Percentiles rank a stretch among this genome's conserved stretches.
phyloP scores from a whole-genome alignment of 768 basidiomycete species.

The Boletus coccyginus region DNA sequence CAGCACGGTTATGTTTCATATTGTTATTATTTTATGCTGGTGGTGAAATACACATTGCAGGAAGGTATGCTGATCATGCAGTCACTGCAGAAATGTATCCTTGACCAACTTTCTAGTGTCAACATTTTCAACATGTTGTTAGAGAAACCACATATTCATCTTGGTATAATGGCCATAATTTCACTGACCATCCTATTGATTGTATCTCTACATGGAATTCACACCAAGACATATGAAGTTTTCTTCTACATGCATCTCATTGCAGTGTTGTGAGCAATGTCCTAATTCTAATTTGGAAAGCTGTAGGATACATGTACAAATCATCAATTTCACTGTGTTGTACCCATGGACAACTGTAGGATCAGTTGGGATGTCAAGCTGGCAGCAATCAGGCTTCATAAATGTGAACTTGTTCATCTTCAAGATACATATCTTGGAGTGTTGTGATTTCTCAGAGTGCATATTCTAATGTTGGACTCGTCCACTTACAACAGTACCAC shows the following conservation, averaged over 20 bases:
- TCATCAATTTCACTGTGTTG: no score
- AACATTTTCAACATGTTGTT: neutral
- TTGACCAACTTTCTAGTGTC: slow-evolving; percentile 1
- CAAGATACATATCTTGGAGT: no score
- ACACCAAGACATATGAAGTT: slow-evolving; percentile 46
- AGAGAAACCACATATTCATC: slow-evolving; percentile 19
- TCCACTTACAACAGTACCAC: neutral
- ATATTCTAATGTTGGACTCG: neutral
- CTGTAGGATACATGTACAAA: no score
- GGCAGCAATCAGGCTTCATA: no score
- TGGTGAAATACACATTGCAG: slow-evolving; percentile 3
- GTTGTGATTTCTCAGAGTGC: no score
- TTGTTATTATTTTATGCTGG: slow-evolving; percentile 49
- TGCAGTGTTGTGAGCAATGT: slow-evolving; percentile 38
- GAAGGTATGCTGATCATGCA: slow-evolving; percentile 1
- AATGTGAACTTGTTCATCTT: no score
- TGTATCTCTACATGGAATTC: slow-evolving; percentile 48
- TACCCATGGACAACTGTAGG: no score
- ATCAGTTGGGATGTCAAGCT: no score
- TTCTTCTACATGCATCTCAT: slow-evolving; percentile 51
- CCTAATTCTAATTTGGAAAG: no score
- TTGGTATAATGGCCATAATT: slow-evolving; percentile 36
- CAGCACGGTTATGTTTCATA: slow-evolving; percentile 44
- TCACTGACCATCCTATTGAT: slow-evolving; percentile 44
- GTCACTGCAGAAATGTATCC: neutral